These are phyloP conservation scores for Sporodiniella umbellata DNA, from an alignment of 371 early-diverging fungal genomes.

Conservation along the genomic window DNA sequence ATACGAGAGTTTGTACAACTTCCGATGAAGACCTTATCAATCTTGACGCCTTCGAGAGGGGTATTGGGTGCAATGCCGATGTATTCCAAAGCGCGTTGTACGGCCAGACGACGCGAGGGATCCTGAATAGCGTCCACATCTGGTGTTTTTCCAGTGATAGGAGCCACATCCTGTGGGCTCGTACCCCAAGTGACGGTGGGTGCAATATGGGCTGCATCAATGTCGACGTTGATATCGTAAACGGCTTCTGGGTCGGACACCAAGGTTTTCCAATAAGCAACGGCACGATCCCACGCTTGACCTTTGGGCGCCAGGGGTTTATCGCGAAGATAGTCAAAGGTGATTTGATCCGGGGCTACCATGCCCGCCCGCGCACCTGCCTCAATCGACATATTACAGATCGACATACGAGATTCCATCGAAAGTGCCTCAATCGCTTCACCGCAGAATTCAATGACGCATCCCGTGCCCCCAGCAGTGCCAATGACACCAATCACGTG, in stretches of 20 bases:
- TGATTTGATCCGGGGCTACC: slow-evolving; percentile 68
- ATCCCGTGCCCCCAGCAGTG: slow-evolving; percentile 69
- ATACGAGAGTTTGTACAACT: slow-evolving; percentile 76
- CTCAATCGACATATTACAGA: slow-evolving; percentile 75
- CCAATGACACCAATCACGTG: slow-evolving; percentile 70
- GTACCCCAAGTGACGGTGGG: slow-evolving; percentile 75
- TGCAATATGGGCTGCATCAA: slow-evolving; percentile 55
- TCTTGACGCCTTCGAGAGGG: slow-evolving; percentile 51
- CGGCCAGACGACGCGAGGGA: slow-evolving; percentile 44
- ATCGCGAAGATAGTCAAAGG: slow-evolving; percentile 60
- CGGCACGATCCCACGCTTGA: slow-evolving; percentile 59
- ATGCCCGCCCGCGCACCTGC: slow-evolving; percentile 73
- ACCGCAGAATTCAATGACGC: slow-evolving; percentile 66
- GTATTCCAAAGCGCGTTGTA: slow-evolving; percentile 58
- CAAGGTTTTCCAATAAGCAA: slow-evolving; percentile 62
- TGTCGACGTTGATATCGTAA: slow-evolving; percentile 58
- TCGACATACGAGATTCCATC: slow-evolving; percentile 71
- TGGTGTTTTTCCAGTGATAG: slow-evolving; percentile 59
- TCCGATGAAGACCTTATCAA: slow-evolving; percentile 70
- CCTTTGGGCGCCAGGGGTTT: slow-evolving; percentile 65
- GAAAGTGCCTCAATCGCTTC: slow-evolving; percentile 42
- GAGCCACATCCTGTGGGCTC: slow-evolving; percentile 62
- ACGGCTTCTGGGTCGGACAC: slow-evolving; percentile 56
- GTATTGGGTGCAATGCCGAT: slow-evolving; percentile 68
- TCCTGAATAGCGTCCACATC: slow-evolving; percentile 48